Percentiles rank a stretch among this genome's conserved stretches.
Conservation (phyloP, 2,329 filamentous ascomycete species). For the Tolypocladium endophyticum region DNA sequence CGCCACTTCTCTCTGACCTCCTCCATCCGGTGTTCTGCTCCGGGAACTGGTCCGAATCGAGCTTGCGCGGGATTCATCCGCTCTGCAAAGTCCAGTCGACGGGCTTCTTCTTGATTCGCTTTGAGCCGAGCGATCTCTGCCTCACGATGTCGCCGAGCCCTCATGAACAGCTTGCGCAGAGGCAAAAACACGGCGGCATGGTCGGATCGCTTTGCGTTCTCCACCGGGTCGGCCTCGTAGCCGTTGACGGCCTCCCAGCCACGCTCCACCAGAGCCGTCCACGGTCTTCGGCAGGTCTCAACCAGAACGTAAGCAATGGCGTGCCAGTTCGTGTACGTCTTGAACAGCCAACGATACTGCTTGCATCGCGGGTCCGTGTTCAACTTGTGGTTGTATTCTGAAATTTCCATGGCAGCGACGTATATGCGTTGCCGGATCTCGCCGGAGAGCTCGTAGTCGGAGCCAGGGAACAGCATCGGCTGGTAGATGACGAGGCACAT, state of each 20-base stretch:
- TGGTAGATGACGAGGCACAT: slow-evolving; percentile 71
- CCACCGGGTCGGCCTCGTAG: slow-evolving; percentile 26
- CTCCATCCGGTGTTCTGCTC: slow-evolving; percentile 35
- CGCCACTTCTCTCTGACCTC: slow-evolving; percentile 39
- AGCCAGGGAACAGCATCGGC: slow-evolving; percentile 53
- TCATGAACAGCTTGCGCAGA: slow-evolving; percentile 41
- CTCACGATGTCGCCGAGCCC: slow-evolving; percentile 40
- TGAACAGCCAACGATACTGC: slow-evolving; percentile 38
- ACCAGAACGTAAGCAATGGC: slow-evolving; percentile 38
- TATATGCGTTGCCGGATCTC: slow-evolving; percentile 61
- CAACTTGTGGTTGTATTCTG: slow-evolving; percentile 57
- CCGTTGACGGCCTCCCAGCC: slow-evolving; percentile 36
- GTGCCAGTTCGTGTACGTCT: slow-evolving; percentile 41
- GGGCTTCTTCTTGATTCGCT: slow-evolving; percentile 35
- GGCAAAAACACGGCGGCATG: slow-evolving; percentile 42
- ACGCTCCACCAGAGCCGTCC: slow-evolving; percentile 38
- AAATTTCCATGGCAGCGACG: slow-evolving; percentile 60
- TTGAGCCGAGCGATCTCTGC: slow-evolving; percentile 38
- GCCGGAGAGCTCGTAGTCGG: slow-evolving; percentile 43
- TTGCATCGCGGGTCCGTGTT: slow-evolving; percentile 44
- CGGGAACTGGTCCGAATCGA: slow-evolving; percentile 37
- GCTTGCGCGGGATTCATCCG: slow-evolving; percentile 30
- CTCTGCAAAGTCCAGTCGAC: slow-evolving; percentile 38
- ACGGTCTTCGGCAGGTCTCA: slow-evolving; percentile 34
- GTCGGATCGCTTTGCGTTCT: slow-evolving; percentile 32